These are phyloP conservation scores for Naganishia vaughanmartiniae DNA, from an alignment of 768 basidiomycete genomes.

Conservation along the genomic window DNA sequence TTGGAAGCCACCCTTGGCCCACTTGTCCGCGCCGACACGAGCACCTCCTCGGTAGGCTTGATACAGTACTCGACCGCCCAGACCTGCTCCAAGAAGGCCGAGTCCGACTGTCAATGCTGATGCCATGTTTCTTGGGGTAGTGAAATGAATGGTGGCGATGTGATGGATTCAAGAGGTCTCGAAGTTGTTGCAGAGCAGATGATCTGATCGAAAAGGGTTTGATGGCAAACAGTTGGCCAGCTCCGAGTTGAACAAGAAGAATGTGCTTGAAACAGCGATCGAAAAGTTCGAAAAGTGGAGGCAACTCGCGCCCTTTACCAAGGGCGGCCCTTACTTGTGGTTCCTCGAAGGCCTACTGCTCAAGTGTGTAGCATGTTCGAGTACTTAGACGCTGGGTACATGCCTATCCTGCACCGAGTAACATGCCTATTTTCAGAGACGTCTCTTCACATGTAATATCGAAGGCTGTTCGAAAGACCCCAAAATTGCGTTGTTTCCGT, in stretches of 20 bases:
- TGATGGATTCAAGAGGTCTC: not conserved
- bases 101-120: constrained; percentile 46
- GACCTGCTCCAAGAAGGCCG: constrained; percentile 47
- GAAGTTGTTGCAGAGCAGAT: not conserved
- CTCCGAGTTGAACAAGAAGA: not conserved
- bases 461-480: too few relatives aligned
- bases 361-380: too few relatives aligned
- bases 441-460: too few relatives aligned
- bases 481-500: too few relatives aligned
- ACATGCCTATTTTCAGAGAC: too few relatives aligned
- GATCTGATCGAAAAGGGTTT: not conserved
- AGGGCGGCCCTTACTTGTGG: too few relatives aligned
- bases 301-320: too few relatives aligned
- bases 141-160: not conserved
- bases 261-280: not conserved
- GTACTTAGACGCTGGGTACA: too few relatives aligned
- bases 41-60: constrained; percentile 53
- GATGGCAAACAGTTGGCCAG: not conserved
- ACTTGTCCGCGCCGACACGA: constrained; percentile 68
- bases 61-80: constrained; percentile 43
- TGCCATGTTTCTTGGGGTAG: constrained; percentile 38
- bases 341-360: too few relatives aligned
- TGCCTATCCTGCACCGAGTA: too few relatives aligned
- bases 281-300: constrained; percentile 7
- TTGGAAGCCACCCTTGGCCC: constrained; percentile 90